phyloP scores from a whole-genome alignment of 805 yeast genomes.

The Candida taoyuanica region DNA sequence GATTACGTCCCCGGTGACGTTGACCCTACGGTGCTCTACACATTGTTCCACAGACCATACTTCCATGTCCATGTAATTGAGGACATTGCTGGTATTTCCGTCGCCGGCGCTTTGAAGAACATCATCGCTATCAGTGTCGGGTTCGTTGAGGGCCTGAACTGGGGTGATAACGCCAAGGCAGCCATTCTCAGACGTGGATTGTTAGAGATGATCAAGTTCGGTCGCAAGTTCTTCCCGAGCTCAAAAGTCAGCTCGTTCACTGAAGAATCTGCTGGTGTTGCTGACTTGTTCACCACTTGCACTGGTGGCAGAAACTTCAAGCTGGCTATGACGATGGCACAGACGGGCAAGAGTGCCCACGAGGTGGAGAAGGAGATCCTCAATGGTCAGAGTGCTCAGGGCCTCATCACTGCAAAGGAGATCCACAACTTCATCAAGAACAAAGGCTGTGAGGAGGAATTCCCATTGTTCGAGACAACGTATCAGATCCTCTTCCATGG shows the following conservation, averaged over 20 bases:
- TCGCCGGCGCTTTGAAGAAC: conserved; percentile 94
- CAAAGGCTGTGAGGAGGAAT: conserved; percentile 35
- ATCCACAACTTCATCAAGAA: conserved; percentile 63
- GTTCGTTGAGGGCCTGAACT: conserved; percentile 91
- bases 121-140: conserved; percentile 94
- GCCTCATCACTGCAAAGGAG: conserved; percentile 82
- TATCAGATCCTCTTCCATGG: conserved; percentile 59
- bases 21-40: conserved; percentile 65
- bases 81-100: conserved; percentile 91
- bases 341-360: conserved; percentile 64
- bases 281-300: conserved; percentile 94
- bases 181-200: conserved; percentile 94
- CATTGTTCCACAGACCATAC: conserved; percentile 90
- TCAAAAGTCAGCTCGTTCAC: conserved; percentile 79
- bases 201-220: conserved; percentile 81
- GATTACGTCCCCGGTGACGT: conserved; percentile 71
- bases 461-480: conserved; percentile 43
- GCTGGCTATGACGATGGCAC: conserved; percentile 80
- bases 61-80: conserved; percentile 89
- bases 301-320: conserved; percentile 93
- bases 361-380: conserved; percentile 78
- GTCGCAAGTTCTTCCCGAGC: conserved; percentile 68
- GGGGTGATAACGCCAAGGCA: conserved; percentile 98
- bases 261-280: conserved; percentile 93
- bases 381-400: conserved; percentile 95